These are phyloP conservation scores for Haplosporangium gracile DNA, from an alignment of 192 early-diverging fungal genomes.

Conservation along the genomic window DNA sequence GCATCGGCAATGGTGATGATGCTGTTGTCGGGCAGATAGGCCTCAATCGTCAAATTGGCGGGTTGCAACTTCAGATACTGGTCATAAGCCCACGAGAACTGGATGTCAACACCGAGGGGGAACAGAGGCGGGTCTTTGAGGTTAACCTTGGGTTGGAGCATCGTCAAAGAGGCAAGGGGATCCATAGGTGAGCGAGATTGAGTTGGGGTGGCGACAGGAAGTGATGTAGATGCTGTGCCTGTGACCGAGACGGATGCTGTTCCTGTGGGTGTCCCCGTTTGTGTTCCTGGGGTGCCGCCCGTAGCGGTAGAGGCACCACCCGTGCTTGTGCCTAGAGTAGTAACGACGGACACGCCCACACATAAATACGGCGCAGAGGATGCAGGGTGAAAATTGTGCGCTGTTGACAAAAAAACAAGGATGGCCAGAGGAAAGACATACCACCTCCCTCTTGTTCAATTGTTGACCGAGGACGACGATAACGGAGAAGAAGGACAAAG, in stretches of 20 bases:
- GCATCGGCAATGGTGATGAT: constrained; percentile 42
- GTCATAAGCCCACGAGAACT: constrained; percentile 34
- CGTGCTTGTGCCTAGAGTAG: neutral
- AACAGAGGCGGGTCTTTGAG: constrained; percentile 23
- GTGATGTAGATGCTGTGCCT: neutral
- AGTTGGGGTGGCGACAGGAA: neutral
- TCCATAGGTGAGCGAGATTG: constrained; percentile 14
- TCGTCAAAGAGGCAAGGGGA: constrained; percentile 22
- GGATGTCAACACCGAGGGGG: constrained; percentile 26
- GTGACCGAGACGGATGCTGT: neutral
- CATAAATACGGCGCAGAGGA: neutral
- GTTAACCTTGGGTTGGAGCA: constrained; percentile 32
- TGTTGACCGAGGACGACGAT: neutral
- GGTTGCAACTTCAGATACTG: constrained; percentile 18
- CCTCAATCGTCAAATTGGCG: constrained; percentile 42
- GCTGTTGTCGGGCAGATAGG: constrained; percentile 7
- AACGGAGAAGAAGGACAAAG: neutral
- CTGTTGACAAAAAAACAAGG: neutral
- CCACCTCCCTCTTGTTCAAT: neutral
- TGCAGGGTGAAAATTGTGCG: neutral
- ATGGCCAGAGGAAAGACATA: neutral
- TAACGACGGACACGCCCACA: neutral
- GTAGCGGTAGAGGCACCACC: constrained; percentile 1
- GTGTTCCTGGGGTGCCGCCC: constrained; percentile 5
- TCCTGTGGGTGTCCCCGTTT: constrained; percentile 15